A percentile compares a stretch with the other conserved stretches of the same genome.
Evolutionary conservation across 2,329 filamentous ascomycete species (phyloP).

Genomic region (Dactylella cylindrospora): DNA sequence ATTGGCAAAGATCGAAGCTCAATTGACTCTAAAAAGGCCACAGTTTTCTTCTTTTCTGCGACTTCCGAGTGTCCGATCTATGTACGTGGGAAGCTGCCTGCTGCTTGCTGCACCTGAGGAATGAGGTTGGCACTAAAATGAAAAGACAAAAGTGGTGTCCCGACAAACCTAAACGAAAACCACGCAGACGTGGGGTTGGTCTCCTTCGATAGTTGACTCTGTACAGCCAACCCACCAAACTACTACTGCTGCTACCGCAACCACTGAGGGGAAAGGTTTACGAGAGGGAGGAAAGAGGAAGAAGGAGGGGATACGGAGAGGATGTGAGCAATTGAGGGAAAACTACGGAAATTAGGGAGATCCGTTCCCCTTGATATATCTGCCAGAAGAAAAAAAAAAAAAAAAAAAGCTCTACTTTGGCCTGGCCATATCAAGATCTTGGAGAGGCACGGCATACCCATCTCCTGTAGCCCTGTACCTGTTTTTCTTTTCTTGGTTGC

Average conservation of each 20-base stretch:
- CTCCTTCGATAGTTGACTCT: too few relatives aligned
- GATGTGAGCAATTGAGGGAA: too few relatives aligned
- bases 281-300: too few relatives aligned
- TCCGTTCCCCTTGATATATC: slow-evolving; percentile 31
- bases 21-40: slow-evolving; percentile 32
- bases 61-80: slow-evolving; percentile 36
- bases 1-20: slow-evolving; percentile 7
- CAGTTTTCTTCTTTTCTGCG: slow-evolving; percentile 25
- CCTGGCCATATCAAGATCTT: slow-evolving; percentile 42
- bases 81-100: too few relatives aligned
- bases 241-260: too few relatives aligned
- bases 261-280: too few relatives aligned
- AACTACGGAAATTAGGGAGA: too few relatives aligned
- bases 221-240: too few relatives aligned
- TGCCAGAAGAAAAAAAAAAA: too few relatives aligned
- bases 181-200: slow-evolving; percentile 25
- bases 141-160: too few relatives aligned
- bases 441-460: slow-evolving; percentile 25
- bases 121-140: slow-evolving; percentile 36
- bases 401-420: too few relatives aligned
- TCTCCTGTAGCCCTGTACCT: slow-evolving; percentile 37
- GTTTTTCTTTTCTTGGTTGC: slow-evolving; percentile 5
- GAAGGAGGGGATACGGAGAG: too few relatives aligned
- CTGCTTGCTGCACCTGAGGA: slow-evolving; percentile 30
- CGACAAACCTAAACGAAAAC: slow-evolving; percentile 18